Conservation (phyloP, 2,329 filamentous ascomycete genomes). For the Didymella glomerata region DNA sequence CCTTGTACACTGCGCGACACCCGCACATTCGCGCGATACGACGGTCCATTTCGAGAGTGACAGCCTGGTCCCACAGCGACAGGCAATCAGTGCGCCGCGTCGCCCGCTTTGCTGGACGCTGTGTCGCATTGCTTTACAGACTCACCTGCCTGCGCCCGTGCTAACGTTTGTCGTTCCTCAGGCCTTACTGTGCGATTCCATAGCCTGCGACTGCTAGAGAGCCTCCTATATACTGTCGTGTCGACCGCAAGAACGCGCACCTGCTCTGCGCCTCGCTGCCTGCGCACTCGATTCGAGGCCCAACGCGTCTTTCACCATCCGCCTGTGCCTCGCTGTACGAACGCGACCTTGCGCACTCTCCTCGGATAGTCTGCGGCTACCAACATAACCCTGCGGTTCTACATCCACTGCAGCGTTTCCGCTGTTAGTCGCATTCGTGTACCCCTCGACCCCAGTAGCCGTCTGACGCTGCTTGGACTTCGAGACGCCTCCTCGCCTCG, state of each 20-base stretch:
- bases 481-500: not conserved
- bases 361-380: slow-evolving; percentile 30
- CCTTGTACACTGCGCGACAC: slow-evolving; percentile 39
- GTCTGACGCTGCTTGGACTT: not conserved
- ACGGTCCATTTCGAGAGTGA: slow-evolving; percentile 45
- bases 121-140: slow-evolving; percentile 40
- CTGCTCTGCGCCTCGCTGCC: slow-evolving; percentile 28
- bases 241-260: slow-evolving; percentile 30
- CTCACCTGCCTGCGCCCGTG: slow-evolving; percentile 41
- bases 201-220: slow-evolving; percentile 41
- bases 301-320: slow-evolving; percentile 31
- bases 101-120: slow-evolving; percentile 28
- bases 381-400: slow-evolving; percentile 30
- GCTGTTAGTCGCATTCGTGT: slow-evolving; percentile 25
- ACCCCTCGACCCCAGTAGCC: slow-evolving; percentile 3
- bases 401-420: slow-evolving; percentile 26
- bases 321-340: slow-evolving; percentile 15
- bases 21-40: slow-evolving; percentile 37
- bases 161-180: slow-evolving; percentile 49
- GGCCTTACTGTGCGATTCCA: slow-evolving; percentile 37
- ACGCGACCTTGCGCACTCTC: slow-evolving; percentile 21
- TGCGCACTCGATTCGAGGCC: slow-evolving; percentile 36
- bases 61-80: slow-evolving; percentile 49
- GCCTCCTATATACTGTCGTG: slow-evolving; percentile 1
- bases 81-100: slow-evolving; percentile 42